phyloP scores from a whole-genome alignment of 2,329 filamentous ascomycete species.

The Sporothrix euskadiensis region DNA sequence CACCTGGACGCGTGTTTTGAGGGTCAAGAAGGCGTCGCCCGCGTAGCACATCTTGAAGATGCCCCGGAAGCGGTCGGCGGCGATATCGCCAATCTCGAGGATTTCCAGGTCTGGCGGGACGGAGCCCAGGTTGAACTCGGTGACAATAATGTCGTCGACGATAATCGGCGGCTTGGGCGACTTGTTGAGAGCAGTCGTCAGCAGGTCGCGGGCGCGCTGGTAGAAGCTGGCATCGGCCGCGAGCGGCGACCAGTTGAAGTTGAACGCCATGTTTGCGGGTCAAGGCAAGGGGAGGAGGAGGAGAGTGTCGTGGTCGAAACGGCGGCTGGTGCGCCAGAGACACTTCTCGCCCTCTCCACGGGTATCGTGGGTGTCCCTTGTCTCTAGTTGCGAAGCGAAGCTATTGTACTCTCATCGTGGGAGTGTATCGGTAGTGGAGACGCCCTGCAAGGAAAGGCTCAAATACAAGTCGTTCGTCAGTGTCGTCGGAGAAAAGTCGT shows the following conservation, averaged over 20 bases:
- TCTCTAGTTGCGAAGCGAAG: constrained; percentile 13
- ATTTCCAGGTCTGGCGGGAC: constrained; percentile 96
- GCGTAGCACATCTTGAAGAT: constrained; percentile 99
- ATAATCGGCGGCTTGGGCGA: constrained; percentile 97
- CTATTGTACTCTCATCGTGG: constrained; percentile 27
- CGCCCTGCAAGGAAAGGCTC: not conserved
- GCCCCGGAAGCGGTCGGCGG: constrained; percentile 93
- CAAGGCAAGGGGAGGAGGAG: not conserved
- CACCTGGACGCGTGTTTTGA: constrained; percentile 93
- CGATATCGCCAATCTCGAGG: constrained; percentile 93
- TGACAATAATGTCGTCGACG: constrained; percentile 98
- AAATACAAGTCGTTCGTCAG: not conserved
- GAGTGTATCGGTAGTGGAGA: not conserved
- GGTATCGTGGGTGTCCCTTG: not conserved
- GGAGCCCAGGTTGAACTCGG: constrained; percentile 93
- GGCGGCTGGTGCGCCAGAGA: constrained; percentile 9
- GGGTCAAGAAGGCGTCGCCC: constrained; percentile 90
- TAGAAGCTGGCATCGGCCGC: constrained; percentile 93
- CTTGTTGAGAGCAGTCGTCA: constrained; percentile 95
- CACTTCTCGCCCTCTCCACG: constrained; percentile 22
- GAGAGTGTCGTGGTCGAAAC: not conserved
- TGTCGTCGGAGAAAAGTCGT: not conserved
- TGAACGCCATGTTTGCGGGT: constrained; percentile 84
- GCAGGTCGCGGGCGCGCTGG: constrained; percentile 85
- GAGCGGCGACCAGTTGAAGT: constrained; percentile 99